Evolutionary conservation across 2,329 filamentous ascomycete species (phyloP).

Genomic region (Exophiala spinifera): DNA sequence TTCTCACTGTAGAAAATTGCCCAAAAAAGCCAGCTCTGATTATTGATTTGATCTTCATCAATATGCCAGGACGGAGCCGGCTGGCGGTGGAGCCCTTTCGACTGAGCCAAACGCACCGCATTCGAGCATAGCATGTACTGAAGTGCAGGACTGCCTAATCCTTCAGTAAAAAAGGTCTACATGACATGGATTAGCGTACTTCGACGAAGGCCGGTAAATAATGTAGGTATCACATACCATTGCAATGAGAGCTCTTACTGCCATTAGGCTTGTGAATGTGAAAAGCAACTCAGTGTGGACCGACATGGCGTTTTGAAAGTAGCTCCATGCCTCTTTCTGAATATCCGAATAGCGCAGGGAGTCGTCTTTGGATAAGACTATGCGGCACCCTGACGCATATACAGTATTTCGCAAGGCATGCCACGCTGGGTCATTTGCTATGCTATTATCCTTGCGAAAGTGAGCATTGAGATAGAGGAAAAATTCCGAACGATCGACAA

Average conservation of each 20-base stretch:
- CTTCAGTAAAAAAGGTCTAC: slow-evolving; percentile 7
- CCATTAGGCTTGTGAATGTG: background rate
- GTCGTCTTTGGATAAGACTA: background rate
- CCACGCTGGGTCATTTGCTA: slow-evolving; percentile 4
- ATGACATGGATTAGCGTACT: background rate
- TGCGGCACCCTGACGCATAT: slow-evolving; percentile 7
- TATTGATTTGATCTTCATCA: background rate
- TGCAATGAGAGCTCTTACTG: slow-evolving; percentile 4
- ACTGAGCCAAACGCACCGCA: slow-evolving; percentile 1
- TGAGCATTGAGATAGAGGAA: no score
- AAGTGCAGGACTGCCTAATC: slow-evolving; percentile 7
- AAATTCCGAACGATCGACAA: no score
- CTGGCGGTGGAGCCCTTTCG: slow-evolving; percentile 9
- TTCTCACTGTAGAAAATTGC: slow-evolving; percentile 13
- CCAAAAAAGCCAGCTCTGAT: slow-evolving; percentile 12
- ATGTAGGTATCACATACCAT: background rate
- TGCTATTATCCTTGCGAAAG: no score
- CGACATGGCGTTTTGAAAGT: slow-evolving; percentile 5
- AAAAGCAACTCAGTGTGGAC: slow-evolving; percentile 9
- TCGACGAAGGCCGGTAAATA: no score
- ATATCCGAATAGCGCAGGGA: slow-evolving; percentile 1
- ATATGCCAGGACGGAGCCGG: background rate
- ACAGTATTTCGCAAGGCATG: slow-evolving; percentile 9
- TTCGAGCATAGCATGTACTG: slow-evolving; percentile 6
- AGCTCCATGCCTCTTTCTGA: background rate